A percentile compares a stretch with the other conserved stretches of the same genome.
Conservation (phyloP, 768 basidiomycete species). For the Calocybe gangraenosa region DNA sequence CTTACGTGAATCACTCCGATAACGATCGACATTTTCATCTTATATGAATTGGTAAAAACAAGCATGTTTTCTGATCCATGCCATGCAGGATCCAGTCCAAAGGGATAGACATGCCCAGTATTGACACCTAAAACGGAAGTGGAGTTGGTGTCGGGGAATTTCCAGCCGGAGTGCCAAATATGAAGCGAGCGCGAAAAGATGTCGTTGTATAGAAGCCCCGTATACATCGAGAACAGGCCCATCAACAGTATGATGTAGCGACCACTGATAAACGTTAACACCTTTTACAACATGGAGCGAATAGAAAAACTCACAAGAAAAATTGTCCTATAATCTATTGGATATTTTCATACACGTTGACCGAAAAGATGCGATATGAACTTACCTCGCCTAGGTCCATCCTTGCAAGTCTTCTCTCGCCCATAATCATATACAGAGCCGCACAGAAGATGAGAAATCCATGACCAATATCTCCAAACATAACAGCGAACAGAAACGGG, state of each 20-base stretch:
- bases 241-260: constrained; percentile 98
- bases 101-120: constrained; percentile 78
- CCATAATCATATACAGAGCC: constrained; percentile 80
- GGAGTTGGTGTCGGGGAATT: constrained; percentile 47
- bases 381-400: constrained; percentile 70
- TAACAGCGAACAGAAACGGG: constrained; percentile 98
- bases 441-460: constrained; percentile 76
- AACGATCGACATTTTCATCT: constrained; percentile 99
- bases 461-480: constrained; percentile 99
- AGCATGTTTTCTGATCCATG: constrained; percentile 88
- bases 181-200: constrained; percentile 92
- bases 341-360: neutral
- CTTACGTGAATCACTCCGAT: constrained; percentile 94
- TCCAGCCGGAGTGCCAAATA: constrained; percentile 87
- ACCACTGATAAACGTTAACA: constrained; percentile 52
- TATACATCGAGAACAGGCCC: constrained; percentile 96
- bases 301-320: constrained; percentile 72
- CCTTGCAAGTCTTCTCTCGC: constrained; percentile 78
- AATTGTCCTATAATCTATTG: constrained; percentile 82
- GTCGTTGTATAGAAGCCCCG: constrained; percentile 98
- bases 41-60: constrained; percentile 97
- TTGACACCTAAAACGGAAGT: constrained; percentile 43
- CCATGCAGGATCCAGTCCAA: constrained; percentile 95
- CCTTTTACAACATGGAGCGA: constrained; percentile 4
- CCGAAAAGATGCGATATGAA: constrained; percentile 1